Evolutionary conservation across 192 early-diverging fungal genomes (phyloP).

Genomic region (Podila horticola): DNA sequence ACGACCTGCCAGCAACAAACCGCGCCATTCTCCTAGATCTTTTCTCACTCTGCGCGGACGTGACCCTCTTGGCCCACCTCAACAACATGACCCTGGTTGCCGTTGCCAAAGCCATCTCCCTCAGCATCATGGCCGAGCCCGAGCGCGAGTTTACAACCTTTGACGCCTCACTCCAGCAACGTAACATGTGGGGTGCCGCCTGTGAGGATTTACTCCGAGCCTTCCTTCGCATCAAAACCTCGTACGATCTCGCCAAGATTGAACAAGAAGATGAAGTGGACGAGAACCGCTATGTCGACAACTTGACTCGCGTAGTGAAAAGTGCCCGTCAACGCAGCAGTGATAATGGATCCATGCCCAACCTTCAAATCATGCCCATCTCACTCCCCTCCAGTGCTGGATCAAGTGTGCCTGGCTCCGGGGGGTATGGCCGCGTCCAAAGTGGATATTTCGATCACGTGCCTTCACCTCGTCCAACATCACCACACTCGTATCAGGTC

Average conservation of each 20-base stretch:
- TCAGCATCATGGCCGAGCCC: conserved; percentile 47
- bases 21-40: conserved; percentile 47
- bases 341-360: conserved; percentile 11
- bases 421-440: not conserved
- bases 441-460: conserved; percentile 32
- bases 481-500: conserved; percentile 17
- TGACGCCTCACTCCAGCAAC: conserved; percentile 40
- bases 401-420: conserved; percentile 19
- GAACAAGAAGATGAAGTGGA: conserved; percentile 44
- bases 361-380: conserved; percentile 10
- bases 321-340: conserved; percentile 35
- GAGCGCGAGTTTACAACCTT: conserved; percentile 38
- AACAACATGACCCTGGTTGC: conserved; percentile 44
- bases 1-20: conserved; percentile 29
- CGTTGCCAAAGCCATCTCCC: conserved; percentile 45
- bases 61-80: conserved; percentile 34
- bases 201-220: conserved; percentile 46
- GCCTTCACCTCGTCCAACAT: conserved; percentile 9
- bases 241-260: conserved; percentile 39
- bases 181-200: conserved; percentile 41
- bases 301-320: conserved; percentile 41
- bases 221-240: conserved; percentile 45
- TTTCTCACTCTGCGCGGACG: conserved; percentile 49
- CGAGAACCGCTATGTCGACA: conserved; percentile 44
- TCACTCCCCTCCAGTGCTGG: conserved; percentile 29